Evolutionary conservation across 805 yeast species (phyloP).

Genomic region (Debaryomyces tyrocola): DNA sequence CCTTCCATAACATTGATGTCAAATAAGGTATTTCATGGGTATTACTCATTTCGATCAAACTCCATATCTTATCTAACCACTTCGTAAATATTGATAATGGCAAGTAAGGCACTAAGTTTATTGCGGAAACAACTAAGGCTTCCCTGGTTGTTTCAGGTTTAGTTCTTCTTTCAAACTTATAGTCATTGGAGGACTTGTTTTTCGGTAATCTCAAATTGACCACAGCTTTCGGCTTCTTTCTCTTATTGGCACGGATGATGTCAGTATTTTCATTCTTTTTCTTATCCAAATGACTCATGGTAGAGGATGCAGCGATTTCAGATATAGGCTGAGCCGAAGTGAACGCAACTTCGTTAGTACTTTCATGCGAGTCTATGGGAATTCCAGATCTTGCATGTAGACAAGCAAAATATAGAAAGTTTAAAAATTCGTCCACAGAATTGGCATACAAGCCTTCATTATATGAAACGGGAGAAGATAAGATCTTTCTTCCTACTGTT

Average conservation of each 20-base stretch:
- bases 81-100: slow-evolving; percentile 39
- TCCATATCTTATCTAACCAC: slow-evolving; percentile 51
- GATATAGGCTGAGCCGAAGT: slow-evolving; percentile 39
- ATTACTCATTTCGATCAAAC: slow-evolving; percentile 31
- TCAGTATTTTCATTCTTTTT: slow-evolving; percentile 15
- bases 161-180: slow-evolving; percentile 23
- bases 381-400: slow-evolving; percentile 33
- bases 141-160: slow-evolving; percentile 46
- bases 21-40: slow-evolving; percentile 39
- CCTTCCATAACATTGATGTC: slow-evolving; percentile 48
- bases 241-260: slow-evolving; percentile 29
- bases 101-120: slow-evolving; percentile 54
- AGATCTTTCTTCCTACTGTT: slow-evolving; percentile 47
- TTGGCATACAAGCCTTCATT: slow-evolving; percentile 5
- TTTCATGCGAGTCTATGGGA: slow-evolving; percentile 12
- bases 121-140: slow-evolving; percentile 46
- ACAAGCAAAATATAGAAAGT: slow-evolving; percentile 42
- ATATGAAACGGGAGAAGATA: slow-evolving; percentile 24
- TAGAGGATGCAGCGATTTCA: slow-evolving; percentile 37
- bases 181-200: slow-evolving; percentile 7
- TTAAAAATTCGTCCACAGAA: slow-evolving; percentile 38
- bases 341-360: slow-evolving; percentile 13
- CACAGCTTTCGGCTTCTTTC: slow-evolving; percentile 32
- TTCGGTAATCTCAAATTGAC: slow-evolving; percentile 15
- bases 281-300: slow-evolving; percentile 27